Percentiles rank a stretch among this genome's conserved stretches.
These are phyloP conservation scores for Metschnikowia similis DNA, from an alignment of 805 yeast species.

Conservation along the genomic window DNA sequence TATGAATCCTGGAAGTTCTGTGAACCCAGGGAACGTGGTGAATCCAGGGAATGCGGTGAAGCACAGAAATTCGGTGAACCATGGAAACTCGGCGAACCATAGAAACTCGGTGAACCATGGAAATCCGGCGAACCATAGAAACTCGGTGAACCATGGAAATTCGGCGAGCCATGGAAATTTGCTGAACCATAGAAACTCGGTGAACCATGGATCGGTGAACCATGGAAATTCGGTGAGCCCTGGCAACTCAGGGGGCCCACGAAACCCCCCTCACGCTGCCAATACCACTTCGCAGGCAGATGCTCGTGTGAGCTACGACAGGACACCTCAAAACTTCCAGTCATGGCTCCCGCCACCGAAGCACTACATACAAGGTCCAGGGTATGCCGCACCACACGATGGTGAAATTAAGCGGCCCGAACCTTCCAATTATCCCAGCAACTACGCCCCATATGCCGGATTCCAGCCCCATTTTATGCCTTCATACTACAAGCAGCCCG, in stretches of 20 bases:
- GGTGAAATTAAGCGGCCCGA: slow-evolving; percentile 1
- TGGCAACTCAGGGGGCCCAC: too few species aligned
- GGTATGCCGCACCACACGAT: neutral
- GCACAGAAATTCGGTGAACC: too few species aligned
- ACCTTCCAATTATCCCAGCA: neutral
- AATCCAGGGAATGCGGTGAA: too few species aligned
- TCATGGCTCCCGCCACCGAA: slow-evolving; percentile 5
- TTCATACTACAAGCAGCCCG: slow-evolving; percentile 4
- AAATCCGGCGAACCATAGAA: too few species aligned
- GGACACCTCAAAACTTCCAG: neutral
- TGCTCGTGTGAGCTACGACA: neutral
- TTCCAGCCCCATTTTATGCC: slow-evolving; percentile 2
- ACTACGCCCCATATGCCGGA: slow-evolving; percentile 2
- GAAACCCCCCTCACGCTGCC: too few species aligned
- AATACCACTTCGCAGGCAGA: neutral
- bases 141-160: too few species aligned
- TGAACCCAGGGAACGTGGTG: neutral
- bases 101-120: too few species aligned
- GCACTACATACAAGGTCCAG: slow-evolving; percentile 1
- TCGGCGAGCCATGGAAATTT: too few species aligned
- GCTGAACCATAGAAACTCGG: too few species aligned
- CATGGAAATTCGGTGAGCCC: too few species aligned
- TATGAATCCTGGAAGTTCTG: neutral
- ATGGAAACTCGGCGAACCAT: too few species aligned
- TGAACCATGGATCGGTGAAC: too few species aligned